Evolutionary conservation across 495 filamentous ascomycete genomes (phyloP), one percentile per base, ranked within the genome.

Genomic region (Clohesyomyces aquaticus): DNA sequence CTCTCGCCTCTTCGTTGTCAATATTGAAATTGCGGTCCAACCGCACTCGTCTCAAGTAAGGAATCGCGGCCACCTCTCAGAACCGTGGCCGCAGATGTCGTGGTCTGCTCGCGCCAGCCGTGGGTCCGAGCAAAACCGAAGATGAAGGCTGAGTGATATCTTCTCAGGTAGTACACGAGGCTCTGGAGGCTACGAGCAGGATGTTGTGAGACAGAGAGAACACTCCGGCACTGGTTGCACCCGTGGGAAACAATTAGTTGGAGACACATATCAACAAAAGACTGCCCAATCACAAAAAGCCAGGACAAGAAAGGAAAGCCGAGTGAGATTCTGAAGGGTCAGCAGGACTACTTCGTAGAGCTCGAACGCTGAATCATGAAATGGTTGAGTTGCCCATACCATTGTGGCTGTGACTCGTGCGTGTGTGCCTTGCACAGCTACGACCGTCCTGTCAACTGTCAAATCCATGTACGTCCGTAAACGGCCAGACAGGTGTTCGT

Each of bases 371-470:
- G 18, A 41, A 29, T 18, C 14, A 35, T 26, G 54, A 57, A n/a
- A 12, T 16, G 23, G 27, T 22, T 45, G 41, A 28, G 54, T 4
- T 28, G 25, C 4, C 38, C 45, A 57, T 28, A 16, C n/a, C 27
- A 18, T 8, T 27, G 54, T 47, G 54, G 41, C 27, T 26, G 42
- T 52, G 41, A 41, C 12, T n/a, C 12, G 18, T 48, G 23, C 14
- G 45, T 48, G 25, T 12, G 18, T 45, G 11, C 8, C 23, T 6
- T 49, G 56, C 50, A 27, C 16, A 21, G 43, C 25, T 59, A 19
- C 26, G 23, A 59, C 25, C 38, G 3, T 26, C 49, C 38, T 54
- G 59, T 62, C 59, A 55, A 32, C 50, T 62, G 46, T 62, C 22
- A 54, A 46, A 16, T 2, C 11, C 19, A 26, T 48, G 48, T 46